These are phyloP conservation scores for Tetracladium marchalianum DNA, from an alignment of 495 filamentous ascomycete species.

Conservation along the genomic window DNA sequence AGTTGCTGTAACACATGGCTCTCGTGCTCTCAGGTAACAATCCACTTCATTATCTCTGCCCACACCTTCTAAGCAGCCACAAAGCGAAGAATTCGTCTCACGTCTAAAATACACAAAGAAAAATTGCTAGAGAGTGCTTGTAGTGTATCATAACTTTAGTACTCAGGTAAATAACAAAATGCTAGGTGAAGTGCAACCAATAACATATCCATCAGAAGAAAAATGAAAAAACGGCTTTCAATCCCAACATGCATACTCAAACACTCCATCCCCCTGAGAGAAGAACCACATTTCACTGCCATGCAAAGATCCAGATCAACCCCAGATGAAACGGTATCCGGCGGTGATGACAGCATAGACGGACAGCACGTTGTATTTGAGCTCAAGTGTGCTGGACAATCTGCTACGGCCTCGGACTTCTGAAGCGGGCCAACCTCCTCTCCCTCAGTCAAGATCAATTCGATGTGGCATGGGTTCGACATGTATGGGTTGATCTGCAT, in stretches of 20 bases:
- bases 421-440: slow-evolving; percentile 81
- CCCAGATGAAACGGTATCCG: slow-evolving; percentile 30
- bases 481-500: slow-evolving; percentile 96
- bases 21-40: too few species aligned
- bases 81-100: background rate
- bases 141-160: background rate
- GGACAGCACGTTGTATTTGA: slow-evolving; percentile 81
- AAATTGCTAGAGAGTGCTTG: background rate
- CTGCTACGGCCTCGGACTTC: slow-evolving; percentile 60
- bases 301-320: slow-evolving; percentile 13
- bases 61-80: too few species aligned
- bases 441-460: slow-evolving; percentile 96
- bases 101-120: background rate
- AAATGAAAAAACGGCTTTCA: slow-evolving; percentile 10
- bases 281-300: slow-evolving; percentile 10
- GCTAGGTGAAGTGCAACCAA: slow-evolving; percentile 16
- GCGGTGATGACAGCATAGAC: slow-evolving; percentile 74
- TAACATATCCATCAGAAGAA: slow-evolving; percentile 8
- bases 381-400: slow-evolving; percentile 53
- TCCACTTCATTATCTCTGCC: background rate
- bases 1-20: too few species aligned
- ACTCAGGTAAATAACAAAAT: slow-evolving; percentile 9
- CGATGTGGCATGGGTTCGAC: slow-evolving; percentile 99
- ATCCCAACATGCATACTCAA: too few species aligned
- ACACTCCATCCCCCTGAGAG: background rate